Base-by-base conservation (phyloP, 192 early-diverging fungal species). In the Podila verticillata region DNA sequence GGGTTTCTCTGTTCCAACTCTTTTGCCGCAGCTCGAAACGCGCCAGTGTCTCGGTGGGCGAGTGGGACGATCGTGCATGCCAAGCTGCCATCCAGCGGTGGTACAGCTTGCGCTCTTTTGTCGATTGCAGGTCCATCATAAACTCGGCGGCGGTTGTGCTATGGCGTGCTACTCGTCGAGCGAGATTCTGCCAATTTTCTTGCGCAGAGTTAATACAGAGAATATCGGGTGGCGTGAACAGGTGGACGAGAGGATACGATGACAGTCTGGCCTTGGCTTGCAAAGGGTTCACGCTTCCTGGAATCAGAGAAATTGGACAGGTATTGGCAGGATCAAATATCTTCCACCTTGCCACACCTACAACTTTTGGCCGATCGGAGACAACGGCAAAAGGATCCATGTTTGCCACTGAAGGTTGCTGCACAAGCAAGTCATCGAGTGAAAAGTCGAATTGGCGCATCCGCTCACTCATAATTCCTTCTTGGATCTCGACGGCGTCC, bases 21-120 rank as follows among this genome's bases (percentile, higher is more conserved):
- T 24, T 12, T 20, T 30, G 58, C 28, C 30, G 17, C 15, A 60
- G 17, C 15, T 60, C 58, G 12, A 31, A 30, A 5, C 58, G 20
- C 26, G 19, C 3, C 5, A 28, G 12, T 30, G 58, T 60, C 28
- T 60, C 61, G n/a, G 34, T 48, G 32, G 73, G 73, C 19, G 61
- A 51, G 4, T 17, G 10, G 13, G 51, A 36, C 19, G 65, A 75
- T 2, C 61, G 63, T 24, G 56, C 74, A 54, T 77, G 74, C 74
- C 74, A 77, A 9, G 66, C 61, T 44, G 54, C 54, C 67, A 77
- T 69, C 74, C 74, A 77, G n/a, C 74, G 74, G 36, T 77, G 74
- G 48, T 77, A 77, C 26, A 77, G 44, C 29, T 47, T 47, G 10
- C 26, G 49, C 48, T 77, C 74, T 39, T 77, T 70, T 13, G 48